Conservation (phyloP, 306 rosid species). For the Fragaria ananassa region DNA sequence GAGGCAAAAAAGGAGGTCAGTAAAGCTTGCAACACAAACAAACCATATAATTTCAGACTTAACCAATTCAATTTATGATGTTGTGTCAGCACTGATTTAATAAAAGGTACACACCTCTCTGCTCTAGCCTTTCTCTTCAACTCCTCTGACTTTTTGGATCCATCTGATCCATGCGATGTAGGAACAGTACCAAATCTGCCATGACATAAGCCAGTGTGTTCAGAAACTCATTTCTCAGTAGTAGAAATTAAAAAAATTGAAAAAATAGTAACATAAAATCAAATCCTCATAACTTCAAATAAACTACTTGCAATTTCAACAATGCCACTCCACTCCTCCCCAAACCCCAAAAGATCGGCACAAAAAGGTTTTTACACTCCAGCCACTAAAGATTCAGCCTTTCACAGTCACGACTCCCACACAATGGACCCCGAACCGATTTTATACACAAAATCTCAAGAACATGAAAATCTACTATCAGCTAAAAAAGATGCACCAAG, state of each 20-base stretch:
- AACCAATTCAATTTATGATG: background rate
- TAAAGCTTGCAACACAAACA: background rate
- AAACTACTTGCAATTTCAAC: background rate
- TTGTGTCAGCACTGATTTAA: background rate
- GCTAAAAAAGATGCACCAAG: background rate
- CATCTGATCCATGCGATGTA: constrained; percentile 42
- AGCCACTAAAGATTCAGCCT: background rate
- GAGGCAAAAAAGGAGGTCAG: constrained; percentile 5
- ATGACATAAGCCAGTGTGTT: background rate
- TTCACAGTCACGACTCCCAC: too few relatives aligned
- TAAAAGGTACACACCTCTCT: constrained; percentile 54
- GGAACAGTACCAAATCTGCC: constrained; percentile 63
- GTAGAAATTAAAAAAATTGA: background rate
- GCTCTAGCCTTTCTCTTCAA: constrained; percentile 86
- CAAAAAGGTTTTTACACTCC: too few relatives aligned
- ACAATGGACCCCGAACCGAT: background rate
- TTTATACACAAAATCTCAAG: background rate
- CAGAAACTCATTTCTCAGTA: background rate
- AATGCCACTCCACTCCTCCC: background rate
- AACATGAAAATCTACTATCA: background rate
- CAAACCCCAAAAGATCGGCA: background rate
- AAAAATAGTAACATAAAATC: background rate
- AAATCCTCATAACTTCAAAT: background rate
- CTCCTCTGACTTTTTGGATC: constrained; percentile 51
- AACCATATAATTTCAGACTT: background rate